Evolutionary conservation across 176 grass and related monocot genomes (phyloP).

Genomic region (Otatea glauca): DNA sequence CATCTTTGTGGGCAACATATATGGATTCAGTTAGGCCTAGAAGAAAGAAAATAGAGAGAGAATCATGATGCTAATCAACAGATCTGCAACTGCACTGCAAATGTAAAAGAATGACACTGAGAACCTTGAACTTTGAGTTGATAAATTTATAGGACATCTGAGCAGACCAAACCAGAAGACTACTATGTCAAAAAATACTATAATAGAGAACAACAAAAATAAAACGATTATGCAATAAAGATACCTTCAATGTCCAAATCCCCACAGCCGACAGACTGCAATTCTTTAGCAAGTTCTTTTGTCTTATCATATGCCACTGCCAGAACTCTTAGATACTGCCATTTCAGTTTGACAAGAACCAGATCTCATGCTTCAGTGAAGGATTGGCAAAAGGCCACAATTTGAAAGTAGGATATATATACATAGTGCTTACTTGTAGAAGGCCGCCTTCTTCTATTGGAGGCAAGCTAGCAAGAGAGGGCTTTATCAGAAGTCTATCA

Average conservation of each 20-base stretch:
- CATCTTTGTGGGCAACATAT: conserved; percentile 90
- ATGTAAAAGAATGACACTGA: background rate
- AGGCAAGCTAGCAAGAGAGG: conserved; percentile 85
- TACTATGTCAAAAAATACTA: conserved; percentile 21
- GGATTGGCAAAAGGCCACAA: conserved; percentile 30
- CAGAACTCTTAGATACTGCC: conserved; percentile 91
- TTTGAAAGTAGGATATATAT: conserved; percentile 30
- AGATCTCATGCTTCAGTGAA: conserved; percentile 29
- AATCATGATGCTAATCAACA: conserved; percentile 24
- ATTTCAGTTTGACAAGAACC: conserved; percentile 47
- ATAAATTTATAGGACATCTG: conserved; percentile 15
- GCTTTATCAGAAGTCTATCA: conserved; percentile 90
- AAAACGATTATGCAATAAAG: conserved; percentile 20
- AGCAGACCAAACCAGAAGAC: conserved; percentile 25
- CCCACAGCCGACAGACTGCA: conserved; percentile 95
- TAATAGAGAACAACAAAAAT: conserved; percentile 17
- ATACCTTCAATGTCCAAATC: conserved; percentile 98
- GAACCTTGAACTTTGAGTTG: conserved; percentile 21
- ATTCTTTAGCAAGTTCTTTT: conserved; percentile 90
- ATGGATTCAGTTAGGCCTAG: conserved; percentile 91
- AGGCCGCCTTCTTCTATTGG: conserved; percentile 82
- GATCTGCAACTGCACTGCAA: conserved; percentile 33
- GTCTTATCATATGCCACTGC: conserved; percentile 93
- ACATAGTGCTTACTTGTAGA: conserved; percentile 63
- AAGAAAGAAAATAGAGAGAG: conserved; percentile 12